Conservation (phyloP, 768 basidiomycete genomes). For the Harrya chromipes region DNA sequence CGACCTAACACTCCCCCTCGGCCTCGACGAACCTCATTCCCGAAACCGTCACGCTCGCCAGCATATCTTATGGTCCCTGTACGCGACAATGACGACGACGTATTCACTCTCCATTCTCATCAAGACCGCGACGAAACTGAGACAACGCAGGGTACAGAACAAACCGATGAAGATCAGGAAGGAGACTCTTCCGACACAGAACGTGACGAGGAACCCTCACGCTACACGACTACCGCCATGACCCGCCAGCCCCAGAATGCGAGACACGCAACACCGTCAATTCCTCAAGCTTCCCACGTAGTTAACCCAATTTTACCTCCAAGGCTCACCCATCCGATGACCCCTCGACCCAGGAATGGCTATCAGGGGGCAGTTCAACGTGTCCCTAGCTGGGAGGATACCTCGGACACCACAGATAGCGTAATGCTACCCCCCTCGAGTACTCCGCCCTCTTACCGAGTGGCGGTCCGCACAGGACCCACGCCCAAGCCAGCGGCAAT, state of each 20-base stretch:
- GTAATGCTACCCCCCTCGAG: slow-evolving; percentile 34
- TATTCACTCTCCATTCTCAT: slow-evolving; percentile 44
- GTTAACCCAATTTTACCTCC: slow-evolving; percentile 26
- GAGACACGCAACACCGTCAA: slow-evolving; percentile 10
- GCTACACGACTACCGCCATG: not conserved
- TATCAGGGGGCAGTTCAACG: slow-evolving; percentile 10
- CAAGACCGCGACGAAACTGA: slow-evolving; percentile 34
- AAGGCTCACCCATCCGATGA: slow-evolving; percentile 26
- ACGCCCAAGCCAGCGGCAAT: slow-evolving; percentile 11
- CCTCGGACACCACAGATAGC: slow-evolving; percentile 37
- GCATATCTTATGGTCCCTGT: slow-evolving; percentile 25
- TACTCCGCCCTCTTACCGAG: slow-evolving; percentile 49
- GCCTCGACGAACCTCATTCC: slow-evolving; percentile 14
- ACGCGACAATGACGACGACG: slow-evolving; percentile 38
- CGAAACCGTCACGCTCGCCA: slow-evolving; percentile 22
- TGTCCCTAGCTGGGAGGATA: slow-evolving; percentile 34
- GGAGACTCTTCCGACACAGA: slow-evolving; percentile 19
- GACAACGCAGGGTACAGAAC: slow-evolving; percentile 17
- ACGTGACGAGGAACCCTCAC: slow-evolving; percentile 17
- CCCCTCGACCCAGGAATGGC: slow-evolving; percentile 27
- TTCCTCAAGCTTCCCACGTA: slow-evolving; percentile 10
- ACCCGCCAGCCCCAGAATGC: slow-evolving; percentile 7
- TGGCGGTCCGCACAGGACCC: slow-evolving; percentile 34
- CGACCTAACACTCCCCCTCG: slow-evolving; percentile 18
- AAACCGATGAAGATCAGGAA: slow-evolving; percentile 12